Evolutionary conservation across 352 stramenopile species (phyloP).

Genomic region (Globisporangium nunn): DNA sequence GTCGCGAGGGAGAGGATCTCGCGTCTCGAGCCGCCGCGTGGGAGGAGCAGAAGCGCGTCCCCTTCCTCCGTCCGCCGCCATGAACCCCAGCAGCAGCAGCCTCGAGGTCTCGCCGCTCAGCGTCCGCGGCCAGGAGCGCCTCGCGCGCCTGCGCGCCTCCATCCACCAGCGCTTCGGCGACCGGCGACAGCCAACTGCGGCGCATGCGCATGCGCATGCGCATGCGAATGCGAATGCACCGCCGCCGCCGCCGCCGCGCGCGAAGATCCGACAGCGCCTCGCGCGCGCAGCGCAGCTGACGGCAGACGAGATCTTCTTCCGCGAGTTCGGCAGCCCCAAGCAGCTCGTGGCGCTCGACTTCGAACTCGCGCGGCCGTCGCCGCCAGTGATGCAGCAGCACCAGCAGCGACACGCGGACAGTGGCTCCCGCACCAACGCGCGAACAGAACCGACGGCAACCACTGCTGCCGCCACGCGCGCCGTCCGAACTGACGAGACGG

Average conservation of each 20-base stretch:
- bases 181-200: background rate
- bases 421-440: background rate
- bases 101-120: constrained; percentile 40
- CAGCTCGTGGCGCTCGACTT: constrained; percentile 33
- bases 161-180: constrained; percentile 36
- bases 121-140: constrained; percentile 24
- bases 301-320: constrained; percentile 57
- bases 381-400: constrained; percentile 6
- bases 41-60: too few relatives aligned
- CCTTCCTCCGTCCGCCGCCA: background rate
- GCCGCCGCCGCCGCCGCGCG: constrained; percentile 14
- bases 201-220: background rate
- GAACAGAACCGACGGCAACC: background rate
- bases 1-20: background rate
- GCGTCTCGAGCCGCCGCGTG: background rate
- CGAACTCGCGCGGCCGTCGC: constrained; percentile 24
- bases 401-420: background rate
- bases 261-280: constrained; percentile 47
- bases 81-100: constrained; percentile 12
- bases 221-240: too few relatives aligned
- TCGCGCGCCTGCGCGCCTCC: constrained; percentile 31
- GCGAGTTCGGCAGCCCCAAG: constrained; percentile 51
- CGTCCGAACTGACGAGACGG: background rate
- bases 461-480: background rate
- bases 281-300: constrained; percentile 31